These are phyloP conservation scores for Medicago truncatula DNA, from an alignment of 306 rosid species.

Conservation along the genomic window MtrunA17r5.0-ANR NC_053046.1:39994501-39995000, in stretches of 20 bases:
- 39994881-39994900: conserved; percentile 33
- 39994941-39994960: conserved; percentile 14
- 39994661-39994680: conserved; percentile 38
- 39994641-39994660: background rate
- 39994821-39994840: conserved; percentile 24
- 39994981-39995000: background rate
- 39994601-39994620: conserved; percentile 34
- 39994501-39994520: conserved; percentile 84
- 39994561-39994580: conserved; percentile 23
- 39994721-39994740: conserved; percentile 61
- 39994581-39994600: conserved; percentile 37
- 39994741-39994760: conserved; percentile 28
- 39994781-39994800: conserved; percentile 45
- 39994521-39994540: conserved; percentile 17
- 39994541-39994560: background rate
- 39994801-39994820: conserved; percentile 25
- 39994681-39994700: conserved; percentile 36
- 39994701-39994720: conserved; percentile 36
- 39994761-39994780: conserved; percentile 53
- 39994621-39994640: conserved; percentile 2
- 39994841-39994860: conserved; percentile 50
- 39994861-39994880: conserved; percentile 36
- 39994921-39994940: background rate
- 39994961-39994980: background rate
- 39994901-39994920: conserved; percentile 3